A percentile compares a stretch with the other conserved stretches of the same genome.
Conservation (phyloP, 768 basidiomycete species). For the Lepiota brunneoincarnata region DNA sequence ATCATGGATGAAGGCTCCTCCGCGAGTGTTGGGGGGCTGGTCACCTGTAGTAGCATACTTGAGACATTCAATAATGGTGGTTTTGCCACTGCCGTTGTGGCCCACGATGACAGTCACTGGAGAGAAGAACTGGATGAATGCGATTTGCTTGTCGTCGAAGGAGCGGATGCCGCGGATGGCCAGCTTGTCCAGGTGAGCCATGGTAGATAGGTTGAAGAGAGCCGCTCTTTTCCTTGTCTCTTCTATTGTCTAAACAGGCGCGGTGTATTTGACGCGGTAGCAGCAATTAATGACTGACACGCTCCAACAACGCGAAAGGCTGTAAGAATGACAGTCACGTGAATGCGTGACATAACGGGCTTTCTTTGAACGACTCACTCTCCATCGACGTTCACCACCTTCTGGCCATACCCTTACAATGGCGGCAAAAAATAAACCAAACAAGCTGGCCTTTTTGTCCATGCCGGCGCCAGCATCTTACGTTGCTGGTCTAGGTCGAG, state of each 20-base stretch:
- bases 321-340: neutral
- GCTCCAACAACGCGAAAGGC: neutral
- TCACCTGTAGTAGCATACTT: conserved; percentile 99
- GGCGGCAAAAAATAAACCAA: conserved; percentile 49
- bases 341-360: neutral
- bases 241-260: too few relatives aligned
- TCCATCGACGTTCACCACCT: neutral
- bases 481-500: conserved; percentile 97
- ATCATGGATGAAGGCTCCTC: conserved; percentile 98
- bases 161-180: conserved; percentile 93
- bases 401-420: conserved; percentile 23
- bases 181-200: conserved; percentile 89
- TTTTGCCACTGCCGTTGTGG: conserved; percentile 98
- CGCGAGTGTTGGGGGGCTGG: conserved; percentile 94
- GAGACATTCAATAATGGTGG: conserved; percentile 98
- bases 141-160: conserved; percentile 93
- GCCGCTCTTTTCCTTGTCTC: too few relatives aligned
- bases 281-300: neutral
- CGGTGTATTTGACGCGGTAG: too few relatives aligned
- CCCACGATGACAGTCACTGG: conserved; percentile 99
- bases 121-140: conserved; percentile 94
- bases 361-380: neutral
- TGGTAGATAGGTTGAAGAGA: conserved; percentile 19
- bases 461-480: conserved; percentile 96
- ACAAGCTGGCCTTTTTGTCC: conserved; percentile 84